Conservation (phyloP, 1,139 yeast genomes). For the Nadsonia starkeyi-henricii region DNA sequence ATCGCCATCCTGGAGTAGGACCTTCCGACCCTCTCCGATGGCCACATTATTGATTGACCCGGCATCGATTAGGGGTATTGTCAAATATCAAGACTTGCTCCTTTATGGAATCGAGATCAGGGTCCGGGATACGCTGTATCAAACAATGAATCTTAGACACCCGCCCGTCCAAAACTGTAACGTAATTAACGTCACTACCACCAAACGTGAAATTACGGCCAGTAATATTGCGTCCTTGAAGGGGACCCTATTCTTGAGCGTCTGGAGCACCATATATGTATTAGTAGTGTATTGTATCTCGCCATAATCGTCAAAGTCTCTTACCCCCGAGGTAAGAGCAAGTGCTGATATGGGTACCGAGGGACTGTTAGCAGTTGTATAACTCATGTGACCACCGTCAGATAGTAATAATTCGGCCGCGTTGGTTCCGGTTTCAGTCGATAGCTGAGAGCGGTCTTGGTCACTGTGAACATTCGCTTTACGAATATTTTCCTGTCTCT, state of each 20-base stretch:
- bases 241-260: constrained; percentile 28
- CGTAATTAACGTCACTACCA: constrained; percentile 24
- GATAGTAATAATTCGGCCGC: no score
- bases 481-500: constrained; percentile 3
- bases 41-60: constrained; percentile 44
- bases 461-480: no score
- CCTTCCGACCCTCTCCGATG: constrained; percentile 50
- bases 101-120: constrained; percentile 35
- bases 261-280: constrained; percentile 21
- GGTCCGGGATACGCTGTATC: constrained; percentile 33
- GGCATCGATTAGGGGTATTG: constrained; percentile 67
- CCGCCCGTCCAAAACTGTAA: constrained; percentile 57
- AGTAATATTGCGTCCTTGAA: constrained; percentile 36
- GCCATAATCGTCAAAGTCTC: neutral
- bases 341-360: neutral
- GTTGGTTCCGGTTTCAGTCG: no score
- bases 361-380: neutral
- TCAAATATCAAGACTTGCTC: constrained; percentile 68
- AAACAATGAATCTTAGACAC: constrained; percentile 77
- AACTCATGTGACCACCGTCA: neutral
- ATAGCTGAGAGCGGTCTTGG: no score
- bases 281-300: neutral
- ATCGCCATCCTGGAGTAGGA: constrained; percentile 50
- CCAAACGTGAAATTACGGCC: constrained; percentile 20
- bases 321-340: neutral